Conservation (phyloP, 345 rosid genomes). For the Hypericum perforatum region DNA sequence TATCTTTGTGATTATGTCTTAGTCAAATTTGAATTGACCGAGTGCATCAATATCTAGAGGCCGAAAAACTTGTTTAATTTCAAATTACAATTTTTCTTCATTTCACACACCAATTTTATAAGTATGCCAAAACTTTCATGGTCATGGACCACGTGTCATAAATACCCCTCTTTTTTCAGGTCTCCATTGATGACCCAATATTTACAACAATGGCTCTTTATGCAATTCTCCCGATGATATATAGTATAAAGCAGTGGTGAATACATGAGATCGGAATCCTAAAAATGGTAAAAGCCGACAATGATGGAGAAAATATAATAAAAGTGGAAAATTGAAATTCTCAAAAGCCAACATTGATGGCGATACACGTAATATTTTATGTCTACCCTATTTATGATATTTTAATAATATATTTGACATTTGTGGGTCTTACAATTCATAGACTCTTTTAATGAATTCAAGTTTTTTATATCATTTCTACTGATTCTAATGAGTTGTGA, state of each 20-base stretch:
- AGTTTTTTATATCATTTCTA: too few relatives aligned
- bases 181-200: constrained; percentile 6
- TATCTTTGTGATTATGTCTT: too few relatives aligned
- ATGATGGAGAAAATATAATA: too few relatives aligned
- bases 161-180: constrained; percentile 14
- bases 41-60: too few relatives aligned
- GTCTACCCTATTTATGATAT: background rate
- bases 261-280: background rate
- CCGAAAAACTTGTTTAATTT: too few relatives aligned
- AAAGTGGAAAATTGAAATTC: too few relatives aligned
- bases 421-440: too few relatives aligned
- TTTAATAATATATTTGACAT: too few relatives aligned
- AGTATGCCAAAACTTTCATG: constrained; percentile 4
- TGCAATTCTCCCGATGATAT: background rate
- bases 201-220: constrained; percentile 18
- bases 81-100: constrained; percentile 7
- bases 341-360: constrained; percentile 11
- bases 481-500: too few relatives aligned
- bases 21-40: too few relatives aligned
- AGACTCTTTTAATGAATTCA: too few relatives aligned
- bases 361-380: constrained; percentile 17
- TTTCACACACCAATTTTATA: constrained; percentile 15
- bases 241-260: constrained; percentile 10
- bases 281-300: constrained; percentile 10
- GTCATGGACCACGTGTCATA: constrained; percentile 23